Conservation (phyloP, 2,329 filamentous ascomycete genomes). For the Exophiala sp. region DNA sequence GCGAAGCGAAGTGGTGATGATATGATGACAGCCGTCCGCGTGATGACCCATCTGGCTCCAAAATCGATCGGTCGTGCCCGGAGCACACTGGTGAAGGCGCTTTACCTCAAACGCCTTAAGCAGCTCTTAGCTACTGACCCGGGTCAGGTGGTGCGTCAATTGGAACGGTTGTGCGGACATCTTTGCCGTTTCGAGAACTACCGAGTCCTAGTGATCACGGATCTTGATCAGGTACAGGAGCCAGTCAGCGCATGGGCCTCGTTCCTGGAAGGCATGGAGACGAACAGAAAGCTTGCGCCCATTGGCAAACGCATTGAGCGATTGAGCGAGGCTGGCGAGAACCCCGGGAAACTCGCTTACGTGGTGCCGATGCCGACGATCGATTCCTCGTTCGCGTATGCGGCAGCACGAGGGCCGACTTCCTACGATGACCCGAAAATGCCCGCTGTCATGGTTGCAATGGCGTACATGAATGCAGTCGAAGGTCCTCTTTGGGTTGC, state of each 20-base stretch:
- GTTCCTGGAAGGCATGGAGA: constrained; percentile 54
- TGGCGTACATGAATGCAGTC: constrained; percentile 85
- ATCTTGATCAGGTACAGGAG: constrained; percentile 68
- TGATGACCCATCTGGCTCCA: constrained; percentile 75
- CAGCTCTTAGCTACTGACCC: constrained; percentile 76
- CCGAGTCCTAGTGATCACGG: constrained; percentile 77
- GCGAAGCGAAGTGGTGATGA: constrained; percentile 75
- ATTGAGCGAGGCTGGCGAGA: constrained; percentile 71
- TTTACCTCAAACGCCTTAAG: constrained; percentile 82
- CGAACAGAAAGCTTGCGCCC: constrained; percentile 58
- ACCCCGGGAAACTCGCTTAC: constrained; percentile 70
- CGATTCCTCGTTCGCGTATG: constrained; percentile 84
- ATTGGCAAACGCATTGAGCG: constrained; percentile 67
- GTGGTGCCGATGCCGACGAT: constrained; percentile 88
- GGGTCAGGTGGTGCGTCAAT: constrained; percentile 68
- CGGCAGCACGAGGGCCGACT: constrained; percentile 68
- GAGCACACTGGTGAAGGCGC: constrained; percentile 77
- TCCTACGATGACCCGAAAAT: constrained; percentile 74
- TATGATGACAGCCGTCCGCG: constrained; percentile 61
- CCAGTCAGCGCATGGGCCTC: constrained; percentile 77
- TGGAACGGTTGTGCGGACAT: constrained; percentile 70
- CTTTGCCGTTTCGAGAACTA: constrained; percentile 84
- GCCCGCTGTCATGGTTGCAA: constrained; percentile 80
- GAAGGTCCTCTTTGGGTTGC: constrained; percentile 94
- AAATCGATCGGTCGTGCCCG: constrained; percentile 74